Conservation (phyloP, 2,329 filamentous ascomycete genomes). For the Didymella glomerata region DNA sequence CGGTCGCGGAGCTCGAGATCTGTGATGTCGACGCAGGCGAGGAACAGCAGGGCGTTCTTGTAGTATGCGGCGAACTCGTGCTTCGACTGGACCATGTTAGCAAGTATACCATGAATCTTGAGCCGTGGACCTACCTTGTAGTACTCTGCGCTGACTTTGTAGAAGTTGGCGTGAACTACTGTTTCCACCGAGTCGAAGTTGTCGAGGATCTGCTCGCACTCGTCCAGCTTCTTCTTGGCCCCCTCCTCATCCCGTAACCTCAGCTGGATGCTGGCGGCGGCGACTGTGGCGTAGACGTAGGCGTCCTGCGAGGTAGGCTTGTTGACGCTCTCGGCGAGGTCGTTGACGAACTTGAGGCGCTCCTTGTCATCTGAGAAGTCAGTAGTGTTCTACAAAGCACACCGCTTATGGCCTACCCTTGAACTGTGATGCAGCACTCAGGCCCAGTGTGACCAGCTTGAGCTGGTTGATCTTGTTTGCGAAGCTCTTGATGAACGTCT, state of each 20-base stretch:
- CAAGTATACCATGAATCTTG: not conserved
- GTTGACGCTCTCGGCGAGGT: conserved; percentile 87
- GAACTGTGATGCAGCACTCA: conserved; percentile 87
- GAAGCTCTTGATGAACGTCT: conserved; percentile 93
- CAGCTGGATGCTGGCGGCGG: conserved; percentile 87
- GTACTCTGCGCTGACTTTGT: conserved; percentile 93
- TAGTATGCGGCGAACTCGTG: conserved; percentile 96
- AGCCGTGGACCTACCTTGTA: conserved; percentile 69
- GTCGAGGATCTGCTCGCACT: conserved; percentile 87
- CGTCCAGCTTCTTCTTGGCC: conserved; percentile 84
- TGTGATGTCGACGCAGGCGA: conserved; percentile 89
- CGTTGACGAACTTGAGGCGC: conserved; percentile 82
- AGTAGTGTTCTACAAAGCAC: conserved; percentile 16
- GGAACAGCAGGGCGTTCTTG: conserved; percentile 95
- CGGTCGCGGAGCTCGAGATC: conserved; percentile 78
- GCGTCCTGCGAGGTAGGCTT: conserved; percentile 94
- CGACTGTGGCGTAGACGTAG: conserved; percentile 90
- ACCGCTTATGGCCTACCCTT: conserved; percentile 62
- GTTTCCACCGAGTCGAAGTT: conserved; percentile 94
- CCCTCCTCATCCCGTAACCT: conserved; percentile 80
- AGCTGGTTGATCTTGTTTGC: conserved; percentile 99
- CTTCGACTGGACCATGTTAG: conserved; percentile 64
- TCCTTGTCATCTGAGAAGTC: conserved; percentile 77
- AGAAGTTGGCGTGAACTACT: conserved; percentile 94
- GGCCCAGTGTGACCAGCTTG: conserved; percentile 89